Conservation (phyloP, 2,329 filamentous ascomycete species). For the Zalaria sp. region DNA sequence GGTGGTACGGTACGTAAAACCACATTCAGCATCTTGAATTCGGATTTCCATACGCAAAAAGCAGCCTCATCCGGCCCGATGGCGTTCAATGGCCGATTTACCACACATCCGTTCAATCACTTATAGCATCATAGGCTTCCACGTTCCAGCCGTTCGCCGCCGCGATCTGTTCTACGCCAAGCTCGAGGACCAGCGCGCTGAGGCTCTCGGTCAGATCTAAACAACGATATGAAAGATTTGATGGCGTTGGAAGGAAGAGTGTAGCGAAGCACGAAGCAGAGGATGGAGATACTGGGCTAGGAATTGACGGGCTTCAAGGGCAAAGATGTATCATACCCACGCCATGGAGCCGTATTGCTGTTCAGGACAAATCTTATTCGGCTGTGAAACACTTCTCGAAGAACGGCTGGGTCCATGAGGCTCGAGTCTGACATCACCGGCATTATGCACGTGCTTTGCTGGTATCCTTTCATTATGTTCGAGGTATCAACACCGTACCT, state of each 20-base stretch:
- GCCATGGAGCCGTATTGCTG: not conserved
- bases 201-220: slow-evolving; percentile 25
- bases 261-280: not conserved
- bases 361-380: not conserved
- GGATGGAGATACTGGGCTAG: not conserved
- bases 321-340: not conserved
- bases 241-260: not conserved
- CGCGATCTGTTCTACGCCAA: slow-evolving; percentile 50
- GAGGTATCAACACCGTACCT: slow-evolving; percentile 25
- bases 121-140: slow-evolving; percentile 35
- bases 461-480: not conserved
- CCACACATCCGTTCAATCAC: too few species aligned
- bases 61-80: too few species aligned
- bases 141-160: slow-evolving; percentile 48
- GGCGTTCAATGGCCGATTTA: too few species aligned
- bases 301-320: not conserved
- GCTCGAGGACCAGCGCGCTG: slow-evolving; percentile 47
- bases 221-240: not conserved
- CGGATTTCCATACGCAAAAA: not conserved
- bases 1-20: slow-evolving; percentile 47
- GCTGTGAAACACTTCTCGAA: not conserved
- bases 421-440: too few species aligned
- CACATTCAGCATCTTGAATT: slow-evolving; percentile 1
- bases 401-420: too few species aligned
- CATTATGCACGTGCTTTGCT: not conserved